Evolutionary conservation across 306 rosid species (phyloP), one percentile per base, ranked within the genome.

Genomic region (Coriaria nepalensis): DNA sequence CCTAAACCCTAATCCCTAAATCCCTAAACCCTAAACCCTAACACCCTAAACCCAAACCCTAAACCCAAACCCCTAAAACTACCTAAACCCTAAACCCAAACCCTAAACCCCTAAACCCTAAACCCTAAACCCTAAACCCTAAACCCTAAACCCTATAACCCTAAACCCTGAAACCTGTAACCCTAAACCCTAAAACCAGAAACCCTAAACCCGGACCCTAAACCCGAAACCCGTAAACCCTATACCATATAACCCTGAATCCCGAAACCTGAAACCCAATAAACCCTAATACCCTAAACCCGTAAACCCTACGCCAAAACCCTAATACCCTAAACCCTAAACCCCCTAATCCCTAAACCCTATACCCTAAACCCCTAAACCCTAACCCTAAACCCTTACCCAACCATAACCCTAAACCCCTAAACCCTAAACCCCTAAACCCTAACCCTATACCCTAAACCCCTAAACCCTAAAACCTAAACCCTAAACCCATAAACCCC

Each of bases 311-410:
- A 43, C 47, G 13, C 47, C 12, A 43, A 2, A 43, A 43, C 47
- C 47, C 47, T 11, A 43, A 43, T 9, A 10, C 13, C 12, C 13
- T 9, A 43, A 43, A 10, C 47, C 47, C 13, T n/a, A n/a, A n/a
- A n/a, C n/a, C n/a, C n/a, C n/a, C n/a, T n/a, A 43, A 43, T 9
- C 47, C 47, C 47, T 43, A 43, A 43, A 43, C 47, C 10, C 13
- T 43, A 11, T 9, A 43, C 47, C 47, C 47, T 11, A 43, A 43
- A 43, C 47, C 12, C 47, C 12, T 9, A 9, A 43, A 43, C 47
- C 47, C 47, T 43, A 43, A 43, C n/a, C n/a, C n/a, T n/a, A n/a
- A n/a, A n/a, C n/a, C n/a, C n/a, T n/a, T n/a, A n/a, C n/a, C n/a
- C n/a, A n/a, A n/a, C n/a, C n/a, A n/a, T n/a, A n/a, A n/a, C n/a